phyloP scores from a whole-genome alignment of 2,329 filamentous ascomycete genomes.

The Exophiala viscosa region DNA sequence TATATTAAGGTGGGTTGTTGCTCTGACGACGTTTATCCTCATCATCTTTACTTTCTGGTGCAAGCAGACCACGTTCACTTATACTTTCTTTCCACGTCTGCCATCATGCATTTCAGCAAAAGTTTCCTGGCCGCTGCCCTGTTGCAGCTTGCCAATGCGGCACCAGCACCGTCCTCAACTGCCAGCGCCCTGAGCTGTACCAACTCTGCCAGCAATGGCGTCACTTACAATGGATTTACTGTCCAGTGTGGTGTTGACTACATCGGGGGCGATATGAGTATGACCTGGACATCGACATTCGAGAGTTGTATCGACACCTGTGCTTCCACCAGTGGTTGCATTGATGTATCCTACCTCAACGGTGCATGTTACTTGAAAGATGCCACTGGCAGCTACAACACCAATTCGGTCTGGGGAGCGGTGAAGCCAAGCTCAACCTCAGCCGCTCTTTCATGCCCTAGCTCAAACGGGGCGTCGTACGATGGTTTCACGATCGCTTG shows the following conservation, averaged over 20 bases:
- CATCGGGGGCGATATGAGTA: background rate
- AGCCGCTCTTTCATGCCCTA: background rate
- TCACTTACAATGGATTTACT: constrained; percentile 1
- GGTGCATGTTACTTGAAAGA: constrained; percentile 5
- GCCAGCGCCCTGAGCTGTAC: background rate
- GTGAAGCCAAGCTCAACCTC: background rate
- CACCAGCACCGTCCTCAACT: background rate
- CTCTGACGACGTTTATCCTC: no score
- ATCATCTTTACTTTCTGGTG: no score
- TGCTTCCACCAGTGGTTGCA: constrained; percentile 1
- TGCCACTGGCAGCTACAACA: background rate
- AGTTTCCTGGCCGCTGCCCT: background rate
- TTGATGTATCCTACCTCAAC: constrained; percentile 4
- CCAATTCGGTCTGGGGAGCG: background rate
- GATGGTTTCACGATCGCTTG: background rate
- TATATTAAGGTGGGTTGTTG: no score
- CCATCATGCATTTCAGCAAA: background rate
- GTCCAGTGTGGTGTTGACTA: constrained; percentile 1
- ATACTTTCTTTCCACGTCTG: background rate
- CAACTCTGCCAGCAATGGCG: background rate
- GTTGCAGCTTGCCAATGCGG: background rate
- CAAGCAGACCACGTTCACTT: no score
- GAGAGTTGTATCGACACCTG: constrained; percentile 7
- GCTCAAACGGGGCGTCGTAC: background rate
- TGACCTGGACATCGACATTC: constrained; percentile 1